Evolutionary conservation across 1,284 basidiomycete species (phyloP).

Genomic region (Leccinum pseudoinsigne): DNA sequence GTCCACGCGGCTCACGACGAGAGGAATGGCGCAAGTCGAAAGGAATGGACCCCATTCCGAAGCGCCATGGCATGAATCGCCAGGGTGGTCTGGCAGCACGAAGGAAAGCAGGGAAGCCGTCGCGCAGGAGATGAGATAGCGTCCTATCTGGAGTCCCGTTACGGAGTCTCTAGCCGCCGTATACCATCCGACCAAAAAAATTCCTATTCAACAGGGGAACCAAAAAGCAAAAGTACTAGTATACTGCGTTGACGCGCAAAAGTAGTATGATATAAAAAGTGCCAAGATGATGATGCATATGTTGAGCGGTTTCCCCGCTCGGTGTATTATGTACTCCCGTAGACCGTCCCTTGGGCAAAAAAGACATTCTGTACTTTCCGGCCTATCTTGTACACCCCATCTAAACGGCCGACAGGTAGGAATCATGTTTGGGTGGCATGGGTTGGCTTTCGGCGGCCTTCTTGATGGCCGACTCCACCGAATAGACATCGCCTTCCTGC

Average conservation of each 20-base stretch:
- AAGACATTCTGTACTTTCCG: background rate
- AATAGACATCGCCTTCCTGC: slow-evolving; percentile 3
- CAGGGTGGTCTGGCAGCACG: slow-evolving; percentile 61
- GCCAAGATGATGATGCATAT: background rate
- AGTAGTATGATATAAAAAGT: background rate
- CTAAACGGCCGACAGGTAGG: slow-evolving; percentile 16
- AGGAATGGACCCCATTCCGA: slow-evolving; percentile 55
- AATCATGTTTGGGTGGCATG: slow-evolving; percentile 3
- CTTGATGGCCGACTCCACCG: slow-evolving; percentile 12
- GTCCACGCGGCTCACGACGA: slow-evolving; percentile 64
- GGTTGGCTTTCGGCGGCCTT: slow-evolving; percentile 12
- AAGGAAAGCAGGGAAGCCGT: slow-evolving; percentile 65
- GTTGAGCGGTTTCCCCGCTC: background rate
- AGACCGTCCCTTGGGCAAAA: background rate
- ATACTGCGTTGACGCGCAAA: no score
- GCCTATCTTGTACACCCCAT: background rate
- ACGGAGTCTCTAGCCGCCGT: background rate
- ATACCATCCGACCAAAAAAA: background rate
- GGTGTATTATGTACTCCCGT: background rate
- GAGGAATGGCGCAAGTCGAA: slow-evolving; percentile 78
- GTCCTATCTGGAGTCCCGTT: background rate
- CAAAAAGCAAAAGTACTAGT: no score
- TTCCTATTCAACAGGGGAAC: no score
- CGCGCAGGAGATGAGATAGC: slow-evolving; percentile 58
- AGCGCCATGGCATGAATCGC: slow-evolving; percentile 58